These are phyloP conservation scores for Cryptosporidium sp. DNA, from an alignment of 169 alveolate species.

Conservation along the genomic window DNA sequence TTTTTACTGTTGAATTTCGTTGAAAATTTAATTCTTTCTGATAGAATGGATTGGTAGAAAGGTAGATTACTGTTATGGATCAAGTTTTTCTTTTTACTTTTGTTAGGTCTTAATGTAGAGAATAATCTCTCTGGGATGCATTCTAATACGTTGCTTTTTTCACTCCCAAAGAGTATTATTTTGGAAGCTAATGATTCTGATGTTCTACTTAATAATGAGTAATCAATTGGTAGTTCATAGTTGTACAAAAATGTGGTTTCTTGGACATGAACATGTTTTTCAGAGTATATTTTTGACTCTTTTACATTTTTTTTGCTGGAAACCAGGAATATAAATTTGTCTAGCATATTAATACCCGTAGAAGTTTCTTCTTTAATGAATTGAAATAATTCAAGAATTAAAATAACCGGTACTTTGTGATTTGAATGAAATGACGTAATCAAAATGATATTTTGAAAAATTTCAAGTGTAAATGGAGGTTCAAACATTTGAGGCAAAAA, in stretches of 20 bases:
- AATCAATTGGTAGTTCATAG: conserved; percentile 43
- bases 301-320: conserved; percentile 8
- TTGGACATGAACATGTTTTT: conserved; percentile 12
- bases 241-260: conserved; percentile 24
- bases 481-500: conserved; percentile 41
- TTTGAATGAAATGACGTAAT: conserved; percentile 47
- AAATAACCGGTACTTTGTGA: conserved; percentile 18
- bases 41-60: not conserved
- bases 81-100: not conserved
- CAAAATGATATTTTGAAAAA: conserved; percentile 29
- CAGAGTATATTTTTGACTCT: conserved; percentile 42
- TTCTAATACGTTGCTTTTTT: conserved; percentile 27
- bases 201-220: conserved; percentile 30
- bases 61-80: conserved; percentile 23
- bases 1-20: conserved; percentile 8
- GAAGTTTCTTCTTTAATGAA: not conserved
- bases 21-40: conserved; percentile 28
- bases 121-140: conserved; percentile 46
- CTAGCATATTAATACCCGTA: not conserved
- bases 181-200: conserved; percentile 43
- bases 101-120: conserved; percentile 21
- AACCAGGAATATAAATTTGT: conserved; percentile 45
- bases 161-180: conserved; percentile 26
- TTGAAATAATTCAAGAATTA: conserved; percentile 47
- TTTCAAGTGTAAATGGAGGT: conserved; percentile 34